Evolutionary conservation across 176 grass and related monocot species (phyloP), one percentile per base, ranked within the genome.

Genomic region (Chrysopogon serrulatus): DNA sequence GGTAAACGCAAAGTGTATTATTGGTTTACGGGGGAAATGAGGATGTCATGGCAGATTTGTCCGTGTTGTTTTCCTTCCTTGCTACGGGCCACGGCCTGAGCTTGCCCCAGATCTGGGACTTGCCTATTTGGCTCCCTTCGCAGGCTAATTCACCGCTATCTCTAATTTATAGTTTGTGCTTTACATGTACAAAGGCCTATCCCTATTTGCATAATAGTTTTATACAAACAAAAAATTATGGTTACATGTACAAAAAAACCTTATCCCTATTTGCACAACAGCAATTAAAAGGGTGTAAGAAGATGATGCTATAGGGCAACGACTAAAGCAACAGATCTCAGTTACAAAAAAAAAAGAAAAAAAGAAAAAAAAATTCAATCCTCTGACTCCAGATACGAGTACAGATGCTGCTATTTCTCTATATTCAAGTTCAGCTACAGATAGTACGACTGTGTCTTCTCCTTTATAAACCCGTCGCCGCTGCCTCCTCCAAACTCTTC

Each of bases 391-490:
- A n/a, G n/a, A n/a, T n/a, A n/a, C n/a, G n/a, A n/a, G n/a, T n/a
- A n/a, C 80, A 88, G 19, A 73, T 26, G 19, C 26, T 37, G 42
- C 3, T 32, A 14, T 59, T 65, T 32, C 39, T 51, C 72, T 40
- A 79, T 39, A 27, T 79, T 56, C 35, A 59, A 53, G 56, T 83
- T 70, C 48, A 61, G 26, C 94, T 93, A 97, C 84, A 92, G 87
- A 51, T 86, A 87, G 86, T 94, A 94, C 74, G 77, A 66, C 4
- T 62, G 83, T 14, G 74, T 61, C 79, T 90, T 94, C 83, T n/a
- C n/a, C n/a, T 81, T 89, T 84, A 88, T 91, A 0, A 88, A 97
- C 23, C 94, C 90, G 4, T 92, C 84, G n/a, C n/a, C n/a, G n/a
- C n/a, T n/a, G 59, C 91, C 90, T 10, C 90, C 90, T 17, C 92